Evolutionary conservation across 176 grass and related monocot genomes (phyloP).

Genomic region (Aegilops tauschii): DNA sequence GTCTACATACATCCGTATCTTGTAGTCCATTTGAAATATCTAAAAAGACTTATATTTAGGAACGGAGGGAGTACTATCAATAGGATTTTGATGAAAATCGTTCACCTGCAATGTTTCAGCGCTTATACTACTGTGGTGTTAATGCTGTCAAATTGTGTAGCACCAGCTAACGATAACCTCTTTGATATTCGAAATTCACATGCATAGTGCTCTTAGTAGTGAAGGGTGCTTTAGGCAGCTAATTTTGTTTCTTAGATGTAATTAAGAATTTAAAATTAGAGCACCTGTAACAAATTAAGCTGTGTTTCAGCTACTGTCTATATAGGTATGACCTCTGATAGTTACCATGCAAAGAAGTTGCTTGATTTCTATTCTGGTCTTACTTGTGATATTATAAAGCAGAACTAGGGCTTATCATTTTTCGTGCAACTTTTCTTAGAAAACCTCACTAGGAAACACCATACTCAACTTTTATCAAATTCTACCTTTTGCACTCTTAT

Average conservation of each 20-base stretch:
- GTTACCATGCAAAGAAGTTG: neutral
- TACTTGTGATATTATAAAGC: neutral
- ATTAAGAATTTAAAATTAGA: neutral
- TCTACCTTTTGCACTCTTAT: neutral
- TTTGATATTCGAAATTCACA: constrained; percentile 6
- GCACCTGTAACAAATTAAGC: neutral
- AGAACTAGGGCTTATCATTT: neutral
- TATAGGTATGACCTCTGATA: neutral
- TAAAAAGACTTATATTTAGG: too few relatives aligned
- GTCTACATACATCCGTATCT: too few relatives aligned
- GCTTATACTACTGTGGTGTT: neutral
- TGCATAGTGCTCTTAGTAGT: neutral
- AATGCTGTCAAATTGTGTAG: neutral
- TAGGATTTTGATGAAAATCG: neutral
- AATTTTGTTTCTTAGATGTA: constrained; percentile 4
- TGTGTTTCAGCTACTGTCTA: neutral
- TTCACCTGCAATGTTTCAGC: neutral
- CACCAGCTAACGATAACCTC: neutral
- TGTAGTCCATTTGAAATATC: too few relatives aligned
- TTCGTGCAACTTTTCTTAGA: neutral
- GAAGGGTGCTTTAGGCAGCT: neutral
- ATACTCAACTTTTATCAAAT: neutral
- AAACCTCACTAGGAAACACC: neutral
- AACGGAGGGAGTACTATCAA: too few relatives aligned
- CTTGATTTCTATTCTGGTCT: neutral